Percentiles rank a stretch among this genome's conserved stretches.
Evolutionary conservation across 2,329 filamentous ascomycete species (phyloP).

Genomic region (Falciphora oryzae): DNA sequence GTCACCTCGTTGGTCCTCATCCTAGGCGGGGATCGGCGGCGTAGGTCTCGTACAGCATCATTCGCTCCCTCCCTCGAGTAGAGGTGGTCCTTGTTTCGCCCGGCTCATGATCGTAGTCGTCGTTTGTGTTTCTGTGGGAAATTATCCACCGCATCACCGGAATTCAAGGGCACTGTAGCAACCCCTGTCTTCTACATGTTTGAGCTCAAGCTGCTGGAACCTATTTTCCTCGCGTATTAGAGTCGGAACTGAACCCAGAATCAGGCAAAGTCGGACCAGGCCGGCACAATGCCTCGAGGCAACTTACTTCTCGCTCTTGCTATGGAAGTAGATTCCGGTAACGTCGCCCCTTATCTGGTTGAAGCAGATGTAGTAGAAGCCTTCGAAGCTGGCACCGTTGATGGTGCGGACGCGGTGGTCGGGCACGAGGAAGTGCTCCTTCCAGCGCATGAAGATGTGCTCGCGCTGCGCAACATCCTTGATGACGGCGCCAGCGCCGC

Average conservation of each 20-base stretch:
- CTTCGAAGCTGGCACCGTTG: constrained; percentile 91
- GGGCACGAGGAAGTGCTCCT: constrained; percentile 94
- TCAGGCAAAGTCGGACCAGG: too few species aligned
- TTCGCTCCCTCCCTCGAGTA: neutral
- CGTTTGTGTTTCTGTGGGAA: neutral
- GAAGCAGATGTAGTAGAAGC: constrained; percentile 99
- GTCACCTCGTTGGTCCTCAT: neutral
- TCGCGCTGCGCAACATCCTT: constrained; percentile 73
- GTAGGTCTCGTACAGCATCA: neutral
- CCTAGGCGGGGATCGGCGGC: too few species aligned
- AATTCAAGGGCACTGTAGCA: constrained; percentile 88
- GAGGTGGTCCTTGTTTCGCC: neutral
- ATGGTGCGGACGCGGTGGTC: constrained; percentile 91
- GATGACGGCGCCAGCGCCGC: constrained; percentile 50
- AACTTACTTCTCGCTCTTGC: constrained; percentile 91
- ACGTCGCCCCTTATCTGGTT: constrained; percentile 84
- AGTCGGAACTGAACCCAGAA: neutral
- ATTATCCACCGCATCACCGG: constrained; percentile 45
- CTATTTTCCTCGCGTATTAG: constrained; percentile 35
- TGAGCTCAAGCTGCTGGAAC: constrained; percentile 88
- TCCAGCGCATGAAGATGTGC: constrained; percentile 98
- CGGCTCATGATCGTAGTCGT: neutral
- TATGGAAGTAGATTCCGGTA: constrained; percentile 95
- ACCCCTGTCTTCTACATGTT: constrained; percentile 78
- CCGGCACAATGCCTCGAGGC: neutral